These are phyloP conservation scores for Escovopsis weberi DNA, from an alignment of 2,329 filamentous ascomycete species.

Conservation along the genomic window DNA sequence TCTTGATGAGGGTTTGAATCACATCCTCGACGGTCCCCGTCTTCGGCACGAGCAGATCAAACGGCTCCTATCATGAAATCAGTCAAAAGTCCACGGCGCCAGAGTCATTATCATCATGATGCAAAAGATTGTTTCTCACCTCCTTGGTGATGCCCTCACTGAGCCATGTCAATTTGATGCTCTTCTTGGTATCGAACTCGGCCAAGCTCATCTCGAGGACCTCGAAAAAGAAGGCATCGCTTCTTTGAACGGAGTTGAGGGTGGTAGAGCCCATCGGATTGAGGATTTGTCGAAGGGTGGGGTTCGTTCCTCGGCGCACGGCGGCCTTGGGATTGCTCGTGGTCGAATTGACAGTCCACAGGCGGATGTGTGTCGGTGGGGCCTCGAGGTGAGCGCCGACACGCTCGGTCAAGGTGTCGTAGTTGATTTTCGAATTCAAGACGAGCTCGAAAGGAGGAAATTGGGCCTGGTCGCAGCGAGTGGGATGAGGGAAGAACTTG, in stretches of 20 bases:
- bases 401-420: conserved; percentile 73
- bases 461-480: conserved; percentile 37
- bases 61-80: conserved; percentile 41
- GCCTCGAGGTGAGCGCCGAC: conserved; percentile 65
- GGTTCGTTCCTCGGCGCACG: conserved; percentile 57
- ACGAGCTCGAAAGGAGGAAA: conserved; percentile 59
- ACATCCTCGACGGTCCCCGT: conserved; percentile 70
- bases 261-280: conserved; percentile 55
- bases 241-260: conserved; percentile 52
- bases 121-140: conserved; percentile 30
- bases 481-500: conserved; percentile 57
- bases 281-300: conserved; percentile 67
- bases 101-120: too few relatives aligned
- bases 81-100: background rate
- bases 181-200: conserved; percentile 87
- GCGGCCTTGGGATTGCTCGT: conserved; percentile 64
- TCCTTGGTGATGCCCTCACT: conserved; percentile 87
- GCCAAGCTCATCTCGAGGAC: conserved; percentile 86
- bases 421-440: conserved; percentile 76
- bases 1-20: conserved; percentile 61
- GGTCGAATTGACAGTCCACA: conserved; percentile 69
- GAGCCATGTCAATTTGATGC: conserved; percentile 67
- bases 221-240: conserved; percentile 80
- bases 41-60: conserved; percentile 78
- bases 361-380: conserved; percentile 75